Base-by-base conservation (phyloP, 2,329 filamentous ascomycete species). In the Phoma sp. region DNA sequence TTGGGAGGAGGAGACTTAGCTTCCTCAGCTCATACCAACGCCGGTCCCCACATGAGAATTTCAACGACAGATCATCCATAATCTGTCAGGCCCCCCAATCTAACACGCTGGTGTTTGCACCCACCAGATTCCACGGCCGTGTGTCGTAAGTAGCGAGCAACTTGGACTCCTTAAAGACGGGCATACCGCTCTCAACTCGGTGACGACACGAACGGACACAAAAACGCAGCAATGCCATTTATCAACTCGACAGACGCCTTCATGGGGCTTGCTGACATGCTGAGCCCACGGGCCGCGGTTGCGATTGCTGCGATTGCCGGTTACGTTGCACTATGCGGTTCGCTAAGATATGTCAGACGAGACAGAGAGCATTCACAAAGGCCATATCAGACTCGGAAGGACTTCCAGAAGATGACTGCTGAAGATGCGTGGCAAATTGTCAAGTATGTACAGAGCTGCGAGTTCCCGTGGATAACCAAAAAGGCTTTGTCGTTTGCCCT, bases 401-500 rank as follows among this genome's bases (percentile, higher is more conserved):
- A 79, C 5, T 72, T 82, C 51, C 68, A 77, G n/a, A 72, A 71
- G 5, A 85, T 85, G 83, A 85, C 82, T 1, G 77, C 78, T 26
- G 72, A 80, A 21, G 78, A 86, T 38, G 83, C 83, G 1, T 82
- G 74, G 52, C 65, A 76, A 33, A 84, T 87, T 40, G 73, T 81
- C 30, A 73, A 69, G 43, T 71, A 74, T 17, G 47, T 85, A 2
- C 68, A 73, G 2, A 72, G 80, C 42, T 71, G 81, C 3, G 85
- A 87, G 60, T 87, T 87, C 57, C 85, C 85, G 0, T 79, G 77
- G 40, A 76, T 80, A 1, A 80, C 75, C 47, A 66, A 76, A 11
- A 83, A 80, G 42, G 76, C 82, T 1, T 69, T 86, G 5, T 80
- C 84, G 49, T 86, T 87, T 66, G 83, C 84, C 1, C 74, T 87